Evolutionary conservation across 2,329 filamentous ascomycete species (phyloP).

Genomic region (Fusarium tupiense): DNA sequence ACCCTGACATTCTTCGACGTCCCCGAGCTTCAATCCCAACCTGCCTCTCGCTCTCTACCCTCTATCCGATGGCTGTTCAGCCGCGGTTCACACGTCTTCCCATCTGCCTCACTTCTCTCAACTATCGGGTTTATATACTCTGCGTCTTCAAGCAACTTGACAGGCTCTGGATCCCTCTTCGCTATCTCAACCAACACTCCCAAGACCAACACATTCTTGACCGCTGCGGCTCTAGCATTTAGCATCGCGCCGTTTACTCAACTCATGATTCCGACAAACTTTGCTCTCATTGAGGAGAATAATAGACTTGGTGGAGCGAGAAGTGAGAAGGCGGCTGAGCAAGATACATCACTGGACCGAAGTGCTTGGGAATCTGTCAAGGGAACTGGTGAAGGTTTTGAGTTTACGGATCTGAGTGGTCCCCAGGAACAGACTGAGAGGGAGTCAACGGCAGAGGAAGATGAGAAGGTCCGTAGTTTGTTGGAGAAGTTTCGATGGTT

Average conservation of each 20-base stretch:
- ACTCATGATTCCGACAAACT: conserved; percentile 9
- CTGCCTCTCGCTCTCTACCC: background rate
- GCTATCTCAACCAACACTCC: background rate
- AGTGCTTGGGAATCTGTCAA: background rate
- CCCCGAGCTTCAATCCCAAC: conserved; percentile 10
- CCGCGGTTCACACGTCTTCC: background rate
- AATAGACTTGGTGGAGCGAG: background rate
- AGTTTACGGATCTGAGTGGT: background rate
- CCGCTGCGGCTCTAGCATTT: background rate
- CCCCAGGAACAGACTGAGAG: background rate
- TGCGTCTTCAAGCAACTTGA: background rate
- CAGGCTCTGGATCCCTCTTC: background rate
- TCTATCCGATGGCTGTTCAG: background rate
- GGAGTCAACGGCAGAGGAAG: background rate
- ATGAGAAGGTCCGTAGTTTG: background rate
- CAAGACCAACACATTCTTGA: background rate
- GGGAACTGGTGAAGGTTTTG: background rate
- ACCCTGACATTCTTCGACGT: conserved; percentile 9
- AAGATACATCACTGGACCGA: accelerated
- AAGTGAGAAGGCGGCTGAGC: background rate
- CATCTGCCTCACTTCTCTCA: background rate
- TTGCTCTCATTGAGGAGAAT: background rate
- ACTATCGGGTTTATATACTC: background rate
- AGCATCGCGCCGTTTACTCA: conserved; percentile 4
- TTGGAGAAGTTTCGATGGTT: conserved; percentile 8